Conservation (phyloP, 2,329 filamentous ascomycete species). For the Xylaria sp. region DNA sequence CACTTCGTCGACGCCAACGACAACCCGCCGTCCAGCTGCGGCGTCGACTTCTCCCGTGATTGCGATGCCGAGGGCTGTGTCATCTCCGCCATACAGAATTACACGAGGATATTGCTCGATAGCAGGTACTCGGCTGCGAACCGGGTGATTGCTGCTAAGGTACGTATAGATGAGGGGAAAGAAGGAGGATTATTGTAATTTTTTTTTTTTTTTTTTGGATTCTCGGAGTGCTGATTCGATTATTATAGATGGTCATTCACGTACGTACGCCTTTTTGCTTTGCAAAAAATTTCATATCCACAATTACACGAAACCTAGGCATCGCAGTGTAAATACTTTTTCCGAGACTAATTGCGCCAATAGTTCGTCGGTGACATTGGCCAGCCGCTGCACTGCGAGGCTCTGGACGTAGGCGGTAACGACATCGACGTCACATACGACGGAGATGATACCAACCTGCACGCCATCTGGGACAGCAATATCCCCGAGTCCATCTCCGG, state of each 20-base stretch:
- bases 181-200: background rate
- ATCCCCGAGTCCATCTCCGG: conserved; percentile 61
- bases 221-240: conserved; percentile 23
- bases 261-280: conserved; percentile 36
- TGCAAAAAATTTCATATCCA: background rate
- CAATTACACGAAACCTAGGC: background rate
- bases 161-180: conserved; percentile 32
- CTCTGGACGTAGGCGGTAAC: conserved; percentile 65
- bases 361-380: conserved; percentile 66
- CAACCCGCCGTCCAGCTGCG: conserved; percentile 66
- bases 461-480: conserved; percentile 69
- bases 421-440: conserved; percentile 64
- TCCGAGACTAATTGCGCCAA: background rate
- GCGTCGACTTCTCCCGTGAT: conserved; percentile 68
- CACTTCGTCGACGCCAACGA: conserved; percentile 73
- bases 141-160: conserved; percentile 54
- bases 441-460: conserved; percentile 64
- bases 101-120: conserved; percentile 47
- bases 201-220: background rate
- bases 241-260: conserved; percentile 48
- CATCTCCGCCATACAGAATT: conserved; percentile 62
- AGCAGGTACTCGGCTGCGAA: conserved; percentile 44
- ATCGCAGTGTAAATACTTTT: background rate
- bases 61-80: conserved; percentile 71
- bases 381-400: conserved; percentile 65